Evolutionary conservation across 257 asterid genomes (phyloP), one percentile per base, ranked within the genome.

Genomic region (Fraxinus cuspidata): DNA sequence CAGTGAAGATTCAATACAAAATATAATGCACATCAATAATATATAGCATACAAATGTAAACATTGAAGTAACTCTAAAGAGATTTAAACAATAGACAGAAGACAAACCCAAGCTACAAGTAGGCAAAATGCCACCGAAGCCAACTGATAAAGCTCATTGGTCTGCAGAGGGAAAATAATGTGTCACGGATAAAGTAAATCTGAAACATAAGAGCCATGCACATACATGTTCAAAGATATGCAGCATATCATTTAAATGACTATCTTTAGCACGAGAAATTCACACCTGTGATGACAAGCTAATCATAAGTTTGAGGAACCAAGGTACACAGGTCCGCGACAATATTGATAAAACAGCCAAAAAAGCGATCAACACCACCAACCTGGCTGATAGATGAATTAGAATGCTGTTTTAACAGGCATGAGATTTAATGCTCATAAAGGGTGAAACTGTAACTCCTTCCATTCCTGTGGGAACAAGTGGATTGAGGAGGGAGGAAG

Each of bases 61-160:
- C 37, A 53, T 10, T 19, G 40, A 84, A 56, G 37, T 21, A 37
- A 75, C 18, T 37, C 71, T 60, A 58, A 32, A 42, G 16, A 79
- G 42, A 74, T 29, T 31, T 63, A 13, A 73, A 70, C 27, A 58
- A 31, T 29, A 64, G 80, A 70, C 77, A 84, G 66, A 73, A 74
- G 78, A 90, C 99, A 70, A 77, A 96, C 99, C 99, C 99, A 96
- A 74, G 99, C 99, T 47, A 93, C 96, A 19, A 93, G 95, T 75
- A 96, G 96, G 90, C 99, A 96, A 86, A 96, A 93, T 71, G 99
- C 99, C 67, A 93, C 97, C 15, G 99, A 83, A 6, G 99, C 97
- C 88, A 96, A 79, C 79, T 96, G 99, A 87, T 96, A 96, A 56
- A 96, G 94, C 83, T 96, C 99, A 83, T 96, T 93, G 81, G 99